Base-by-base conservation (phyloP, 2,329 filamentous ascomycete species). In the Trichophyton mentagrophytes region DNA sequence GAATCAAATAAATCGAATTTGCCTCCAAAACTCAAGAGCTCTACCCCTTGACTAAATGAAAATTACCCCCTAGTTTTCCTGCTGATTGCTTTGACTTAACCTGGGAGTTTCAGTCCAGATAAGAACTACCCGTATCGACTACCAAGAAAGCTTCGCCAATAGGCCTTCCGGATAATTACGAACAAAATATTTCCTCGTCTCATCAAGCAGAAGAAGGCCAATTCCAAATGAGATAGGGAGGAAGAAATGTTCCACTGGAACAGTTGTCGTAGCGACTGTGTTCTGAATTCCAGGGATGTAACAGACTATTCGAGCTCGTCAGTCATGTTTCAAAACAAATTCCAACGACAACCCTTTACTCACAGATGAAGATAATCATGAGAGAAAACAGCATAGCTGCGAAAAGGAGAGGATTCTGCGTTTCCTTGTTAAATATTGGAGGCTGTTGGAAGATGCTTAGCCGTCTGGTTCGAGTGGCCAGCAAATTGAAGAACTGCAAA, bases 231-330 rank as follows among this genome's bases (percentile, higher is more conserved):
- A 80, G 69, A 87, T 84, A 0, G 88, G 88, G 57, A 92, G 69
- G 70, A 92, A 90, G 82, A 85, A 92, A 68, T 90, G 78, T 71
- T 87, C 87, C 0, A 84, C 82, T 0, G 87, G 86, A 0, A 91
- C 83, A 0, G 74, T 69, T 0, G 82, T 79, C 0, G 86, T 90
- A 17, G 73, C 79, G 1, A 90, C 74, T 1, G 82, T 78, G 0
- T 70, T 68, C 69, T 89, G 85, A 33, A 91, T 76, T 2, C 78
- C 75, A 0, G 85, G 85, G 1, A 87, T 81, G 67, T 91, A 90
- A 44, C 76, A 72, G 64, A 71, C 62, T 65, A 38, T 51, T 47
- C 27, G 22, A n/a, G 38, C n/a, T 20, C 6, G 8, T 77, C 30
- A 58, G 55, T 51, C 49, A 30, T n/a, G 15, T n/a, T 17, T 17